These are phyloP conservation scores for Fusarium xyrophilum DNA, from an alignment of 2,329 filamentous ascomycete genomes.

Conservation along the genomic window DNA sequence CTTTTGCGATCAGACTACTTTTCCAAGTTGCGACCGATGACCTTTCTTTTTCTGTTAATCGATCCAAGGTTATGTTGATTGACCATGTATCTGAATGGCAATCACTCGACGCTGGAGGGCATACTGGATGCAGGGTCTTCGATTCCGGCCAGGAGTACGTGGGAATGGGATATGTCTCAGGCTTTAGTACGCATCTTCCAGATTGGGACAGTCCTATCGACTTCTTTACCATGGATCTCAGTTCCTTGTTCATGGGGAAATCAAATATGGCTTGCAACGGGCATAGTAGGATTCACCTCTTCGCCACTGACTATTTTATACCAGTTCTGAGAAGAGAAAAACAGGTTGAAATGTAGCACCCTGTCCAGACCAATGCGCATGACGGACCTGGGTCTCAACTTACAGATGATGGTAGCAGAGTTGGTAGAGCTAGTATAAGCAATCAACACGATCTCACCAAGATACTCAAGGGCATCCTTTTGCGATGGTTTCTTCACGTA, in stretches of 20 bases:
- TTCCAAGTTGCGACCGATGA: rapidly evolving
- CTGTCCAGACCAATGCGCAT: not conserved
- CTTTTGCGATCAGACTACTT: not conserved
- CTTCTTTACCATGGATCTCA: not conserved
- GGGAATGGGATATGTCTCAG: not conserved
- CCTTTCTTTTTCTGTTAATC: too few species aligned
- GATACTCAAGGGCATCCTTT: rapidly evolving
- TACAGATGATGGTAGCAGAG: too few species aligned
- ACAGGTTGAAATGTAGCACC: not conserved
- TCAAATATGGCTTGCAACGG: rapidly evolving
- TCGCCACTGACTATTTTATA: not conserved
- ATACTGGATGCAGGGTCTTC: not conserved
- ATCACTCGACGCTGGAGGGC: not conserved
- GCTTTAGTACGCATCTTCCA: not conserved
- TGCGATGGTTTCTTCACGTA: rapidly evolving
- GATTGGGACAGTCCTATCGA: not conserved
- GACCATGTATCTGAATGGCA: not conserved
- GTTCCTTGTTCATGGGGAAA: rapidly evolving
- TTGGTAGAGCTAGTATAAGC: not conserved
- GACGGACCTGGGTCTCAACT: rapidly evolving
- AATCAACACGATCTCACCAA: not conserved
- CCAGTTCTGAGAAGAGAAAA: not conserved
- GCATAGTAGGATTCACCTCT: rapidly evolving
- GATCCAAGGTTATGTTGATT: not conserved
- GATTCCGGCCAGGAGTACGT: not conserved